Evolutionary conservation across 805 yeast species (phyloP).

Genomic region (Pichia paraexigua): DNA sequence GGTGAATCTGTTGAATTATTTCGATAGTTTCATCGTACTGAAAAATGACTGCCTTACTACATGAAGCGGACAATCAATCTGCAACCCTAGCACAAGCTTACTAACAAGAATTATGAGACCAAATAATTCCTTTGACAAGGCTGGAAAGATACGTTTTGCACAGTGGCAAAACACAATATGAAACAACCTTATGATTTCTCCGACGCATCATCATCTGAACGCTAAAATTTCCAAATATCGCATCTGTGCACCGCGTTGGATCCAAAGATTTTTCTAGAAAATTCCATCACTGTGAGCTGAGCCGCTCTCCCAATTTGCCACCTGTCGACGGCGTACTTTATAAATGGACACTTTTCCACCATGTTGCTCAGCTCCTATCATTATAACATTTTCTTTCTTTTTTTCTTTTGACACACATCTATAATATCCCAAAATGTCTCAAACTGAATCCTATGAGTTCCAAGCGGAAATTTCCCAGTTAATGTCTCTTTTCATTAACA

Average conservation of each 20-base stretch:
- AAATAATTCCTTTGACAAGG: too few relatives aligned
- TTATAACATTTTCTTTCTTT: not conserved
- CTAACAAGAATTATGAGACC: too few relatives aligned
- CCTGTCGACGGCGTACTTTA: not conserved
- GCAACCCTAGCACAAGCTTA: too few relatives aligned
- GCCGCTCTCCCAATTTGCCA: not conserved
- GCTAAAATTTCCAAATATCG: too few relatives aligned
- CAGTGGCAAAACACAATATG: too few relatives aligned
- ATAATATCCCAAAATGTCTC: conserved; percentile 22
- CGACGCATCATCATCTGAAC: too few relatives aligned
- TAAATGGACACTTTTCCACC: not conserved
- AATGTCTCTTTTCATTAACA: conserved; percentile 99
- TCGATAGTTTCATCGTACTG: too few relatives aligned
- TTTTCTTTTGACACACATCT: not conserved
- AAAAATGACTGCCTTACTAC: too few relatives aligned
- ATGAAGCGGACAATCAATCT: too few relatives aligned
- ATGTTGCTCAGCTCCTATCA: not conserved
- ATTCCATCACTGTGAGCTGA: not conserved
- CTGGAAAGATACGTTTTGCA: too few relatives aligned
- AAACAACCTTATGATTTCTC: too few relatives aligned
- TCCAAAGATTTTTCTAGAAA: not conserved
- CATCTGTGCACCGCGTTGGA: not conserved
- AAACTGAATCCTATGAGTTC: conserved; percentile 83
- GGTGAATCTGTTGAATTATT: too few relatives aligned
- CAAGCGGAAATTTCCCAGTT: conserved; percentile 99